These are phyloP conservation scores for Gracilaria vermiculophylla DNA, from an alignment of 23 red algal genomes.

Conservation along the genomic window DNA sequence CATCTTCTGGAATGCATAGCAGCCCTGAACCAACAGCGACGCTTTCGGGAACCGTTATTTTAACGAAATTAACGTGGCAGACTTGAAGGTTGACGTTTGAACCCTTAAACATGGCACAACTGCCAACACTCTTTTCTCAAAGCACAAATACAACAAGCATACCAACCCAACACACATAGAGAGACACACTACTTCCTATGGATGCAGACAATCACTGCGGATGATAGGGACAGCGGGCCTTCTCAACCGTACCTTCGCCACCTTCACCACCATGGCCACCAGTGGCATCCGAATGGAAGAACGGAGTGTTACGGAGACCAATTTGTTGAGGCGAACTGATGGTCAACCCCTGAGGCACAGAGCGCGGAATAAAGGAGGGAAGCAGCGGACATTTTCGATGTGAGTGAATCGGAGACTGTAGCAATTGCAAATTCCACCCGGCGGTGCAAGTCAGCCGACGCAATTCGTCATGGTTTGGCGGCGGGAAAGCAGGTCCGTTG, in stretches of 20 bases:
- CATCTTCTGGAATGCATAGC: too few species aligned
- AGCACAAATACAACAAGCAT: neutral
- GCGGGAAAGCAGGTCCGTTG: neutral
- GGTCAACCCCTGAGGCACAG: neutral
- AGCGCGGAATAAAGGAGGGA: constrained; percentile 8
- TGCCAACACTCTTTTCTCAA: too few species aligned
- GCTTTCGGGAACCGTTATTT: neutral
- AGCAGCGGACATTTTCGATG: constrained; percentile 18
- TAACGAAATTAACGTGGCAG: neutral
- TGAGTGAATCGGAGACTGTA: constrained; percentile 10
- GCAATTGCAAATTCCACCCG: constrained; percentile 28
- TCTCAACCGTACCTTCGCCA: neutral
- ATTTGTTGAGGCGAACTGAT: constrained; percentile 3
- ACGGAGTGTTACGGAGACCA: neutral
- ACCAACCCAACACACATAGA: too few species aligned
- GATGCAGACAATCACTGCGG: neutral
- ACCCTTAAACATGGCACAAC: neutral
- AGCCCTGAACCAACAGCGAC: neutral
- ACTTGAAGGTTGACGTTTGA: neutral
- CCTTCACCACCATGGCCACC: too few species aligned
- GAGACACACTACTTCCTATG: too few species aligned
- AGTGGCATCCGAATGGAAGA: neutral
- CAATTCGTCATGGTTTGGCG: constrained; percentile 22
- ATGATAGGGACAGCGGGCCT: neutral
- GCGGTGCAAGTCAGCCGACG: constrained; percentile 10